Evolutionary conservation across 2,329 filamentous ascomycete species (phyloP), one percentile per base, ranked within the genome.

Genomic region (Xylaria sp.): DNA sequence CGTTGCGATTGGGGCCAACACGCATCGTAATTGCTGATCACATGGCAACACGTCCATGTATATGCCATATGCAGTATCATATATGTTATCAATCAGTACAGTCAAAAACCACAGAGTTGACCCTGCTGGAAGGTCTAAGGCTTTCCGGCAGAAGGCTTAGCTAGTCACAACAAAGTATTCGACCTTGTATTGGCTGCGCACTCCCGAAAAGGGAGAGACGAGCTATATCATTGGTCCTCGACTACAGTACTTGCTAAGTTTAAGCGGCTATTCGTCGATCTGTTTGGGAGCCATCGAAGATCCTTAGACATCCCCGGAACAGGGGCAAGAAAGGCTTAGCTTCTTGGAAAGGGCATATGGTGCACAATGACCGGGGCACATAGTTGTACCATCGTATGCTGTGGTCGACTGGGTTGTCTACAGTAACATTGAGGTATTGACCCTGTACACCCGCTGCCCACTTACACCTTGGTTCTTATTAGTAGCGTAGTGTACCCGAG

Each of bases 41-140:
- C 69, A 69, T 72, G 69, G 64, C 57, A 56, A 44, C 15, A 54
- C 12, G 41, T 56, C 54, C 54, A 71, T 72, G 67, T 72, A 69
- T 61, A 72, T 72, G 65, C 58, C 69, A 67, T 69, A 72, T 70
- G 67, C 69, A 67, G 61, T 65, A 69, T 60, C 63, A 52, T 69
- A 71, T 28, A 52, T 34, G 34, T 25, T 37, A 25, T 31, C 18
- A 37, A 37, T 50, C 44, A 62, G 50, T 37, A 58, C 44, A 41
- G 31, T n/a, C 31, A 56, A 55, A 58, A 51, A 28, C n/a, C 51
- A 66, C 57, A 52, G 51, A 28, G 62, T 4, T 64, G 60, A 44
- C 64, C 34, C 10, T 52, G 34, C 58, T 37, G 44, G 23, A 31
- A 44, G 10, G 28, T 55, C 44, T 48, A 50, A 51, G 48, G 60